Base-by-base conservation (phyloP, 2,329 filamentous ascomycete species). In the Phaeoacremonium minimum region DNA sequence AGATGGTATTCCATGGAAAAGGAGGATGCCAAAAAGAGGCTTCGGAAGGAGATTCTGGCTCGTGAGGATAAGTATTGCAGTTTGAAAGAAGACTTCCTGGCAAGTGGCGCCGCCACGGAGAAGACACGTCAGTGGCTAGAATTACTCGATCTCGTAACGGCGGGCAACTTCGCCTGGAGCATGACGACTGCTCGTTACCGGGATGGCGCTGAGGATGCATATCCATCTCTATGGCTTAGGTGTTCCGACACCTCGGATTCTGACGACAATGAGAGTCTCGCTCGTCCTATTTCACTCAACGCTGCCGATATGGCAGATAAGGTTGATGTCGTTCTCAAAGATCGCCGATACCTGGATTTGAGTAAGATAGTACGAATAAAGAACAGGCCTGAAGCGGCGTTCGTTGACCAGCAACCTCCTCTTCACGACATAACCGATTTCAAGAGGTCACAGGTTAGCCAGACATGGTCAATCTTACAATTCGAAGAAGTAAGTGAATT, bases 21-120 rank as follows among this genome's bases (percentile, higher is more conserved):
- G 11, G 18, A 15, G 15, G 30, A 17, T 17, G 30, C 15, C 9
- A 31, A 17, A 31, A 4, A 18, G 9, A 17, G 17, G 30, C 30
- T 31, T 7, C 30, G 30, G 14, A 31, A 31, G 15, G 30, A 31
- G 30, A 31, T 31, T 31, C 5, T 31, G 30, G 30, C 30, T 17
- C 30, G 30, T 31, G 30, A 31, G 15, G 30, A 31, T 6, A 31
- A 31, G 30, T 31, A 31, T n/a, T 31, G 30, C 30, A 31, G 18
- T 15, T 15, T 17, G 12, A 31, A 31, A 31, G 30, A 31, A 6
- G 14, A 17, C 13, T 31, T 31, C 15, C 15, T 31, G 2, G 30
- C 15, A 11, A 31, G 30, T n/a, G 30, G 30, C 18, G 15, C 17
- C 9, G 30, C 30, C 15, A 31, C 15, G 14, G 30, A 31, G 15